Base-by-base conservation (phyloP, 2,329 filamentous ascomycete genomes). In the Berkeleyomyces basicola region DNA sequence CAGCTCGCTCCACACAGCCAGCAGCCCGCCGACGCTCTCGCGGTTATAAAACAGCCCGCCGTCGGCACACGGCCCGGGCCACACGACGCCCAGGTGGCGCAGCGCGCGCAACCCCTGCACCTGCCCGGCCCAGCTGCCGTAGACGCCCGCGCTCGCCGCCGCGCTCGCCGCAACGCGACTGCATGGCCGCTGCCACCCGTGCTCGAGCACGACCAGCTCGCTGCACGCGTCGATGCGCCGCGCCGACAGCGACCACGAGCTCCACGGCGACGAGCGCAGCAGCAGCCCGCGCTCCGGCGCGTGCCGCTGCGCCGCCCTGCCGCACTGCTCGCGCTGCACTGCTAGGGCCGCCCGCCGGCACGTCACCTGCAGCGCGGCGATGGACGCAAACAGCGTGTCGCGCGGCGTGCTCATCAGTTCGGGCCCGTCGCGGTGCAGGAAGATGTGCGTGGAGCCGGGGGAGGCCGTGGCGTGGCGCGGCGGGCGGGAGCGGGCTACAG, bases 161-260 rank as follows among this genome's bases (percentile, higher is more conserved):
- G 57, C 40, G 7, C 43, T 42, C 2, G 47, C 40, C 6, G 62
- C 62, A 16, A 64, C 36, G 14, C 60, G 46, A 42, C 47, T 57
- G 33, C 62, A 64, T 7, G 62, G 58, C 4, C 62, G 47, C 42
- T 64, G 62, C 62, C 62, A 64, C 16, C 62, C 62, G n/a, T 64
- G 62, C 39, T 64, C 58, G 6, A 64, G 49, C 39, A 64, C 44
- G 9, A 64, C 59, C 5, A 64, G 43, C 14, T 64, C 62, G 23
- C 14, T 10, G 10, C 23, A 11, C 4, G 58, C 62, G 43, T 61
- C 58, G 14, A 64, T 43, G 16, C 23, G 33, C 9, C 62, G 58
- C 10, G 58, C 58, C 9, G 46, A 49, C 31, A 64, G 42, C n/a
- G 62, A 64, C 44, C 57, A 64, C 14, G 62, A 59, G 55, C 58